Percentiles rank a stretch among this genome's conserved stretches.
Conservation (phyloP, 139 green algal genomes). For the Chlamydomonas schloesseri region DNA sequence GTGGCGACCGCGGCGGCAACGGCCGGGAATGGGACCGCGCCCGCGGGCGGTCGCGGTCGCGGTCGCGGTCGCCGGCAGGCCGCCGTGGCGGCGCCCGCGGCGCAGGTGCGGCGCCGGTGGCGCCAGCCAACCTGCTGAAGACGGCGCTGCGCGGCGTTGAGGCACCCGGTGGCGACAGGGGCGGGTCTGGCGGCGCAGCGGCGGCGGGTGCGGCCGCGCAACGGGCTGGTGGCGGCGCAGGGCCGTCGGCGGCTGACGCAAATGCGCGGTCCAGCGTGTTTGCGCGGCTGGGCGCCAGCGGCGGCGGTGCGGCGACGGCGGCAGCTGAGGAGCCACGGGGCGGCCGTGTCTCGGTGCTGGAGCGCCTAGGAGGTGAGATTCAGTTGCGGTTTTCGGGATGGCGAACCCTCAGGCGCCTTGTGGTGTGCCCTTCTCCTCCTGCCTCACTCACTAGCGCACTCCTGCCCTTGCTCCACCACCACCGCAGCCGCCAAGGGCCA, state of each 20-base stretch:
- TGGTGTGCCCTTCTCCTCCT: too few relatives aligned
- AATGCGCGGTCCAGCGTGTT: slow-evolving; percentile 13
- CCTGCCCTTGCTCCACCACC: too few relatives aligned
- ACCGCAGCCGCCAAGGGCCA: background rate
- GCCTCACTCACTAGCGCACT: too few relatives aligned
- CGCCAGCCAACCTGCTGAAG: slow-evolving; percentile 12
- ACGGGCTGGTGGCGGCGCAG: background rate
- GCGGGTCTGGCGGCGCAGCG: background rate
- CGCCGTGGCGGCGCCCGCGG: background rate
- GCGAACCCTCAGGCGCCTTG: too few relatives aligned
- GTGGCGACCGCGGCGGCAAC: background rate
- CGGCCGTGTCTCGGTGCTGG: background rate
- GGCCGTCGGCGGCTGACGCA: background rate
- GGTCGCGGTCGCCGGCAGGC: slow-evolving; percentile 15
- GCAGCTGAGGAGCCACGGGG: background rate
- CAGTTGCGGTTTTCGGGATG: too few relatives aligned
- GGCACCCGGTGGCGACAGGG: background rate
- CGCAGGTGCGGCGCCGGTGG: background rate
- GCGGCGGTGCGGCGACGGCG: background rate
- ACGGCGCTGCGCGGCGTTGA: background rate
- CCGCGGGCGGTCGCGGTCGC: background rate
- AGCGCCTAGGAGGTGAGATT: slow-evolving; percentile 15
- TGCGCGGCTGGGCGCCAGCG: background rate
- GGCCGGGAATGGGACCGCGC: too few relatives aligned
- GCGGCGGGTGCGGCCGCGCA: background rate